Conservation (phyloP, 2,329 filamentous ascomycete genomes). For the Sporothrix luriei region DNA sequence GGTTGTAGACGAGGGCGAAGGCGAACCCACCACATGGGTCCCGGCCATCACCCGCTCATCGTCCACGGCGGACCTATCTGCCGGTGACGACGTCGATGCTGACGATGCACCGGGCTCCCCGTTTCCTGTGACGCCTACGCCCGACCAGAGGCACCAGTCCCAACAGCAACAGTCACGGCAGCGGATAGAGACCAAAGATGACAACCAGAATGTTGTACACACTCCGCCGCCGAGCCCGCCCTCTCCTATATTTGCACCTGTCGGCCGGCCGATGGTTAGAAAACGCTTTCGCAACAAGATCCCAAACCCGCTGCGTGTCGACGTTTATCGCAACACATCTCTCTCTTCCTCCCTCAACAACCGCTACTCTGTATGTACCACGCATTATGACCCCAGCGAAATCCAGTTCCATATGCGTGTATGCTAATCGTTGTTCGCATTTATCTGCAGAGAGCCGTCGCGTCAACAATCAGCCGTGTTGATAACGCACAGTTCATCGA, state of each 20-base stretch:
- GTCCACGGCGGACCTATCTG: slow-evolving; percentile 20
- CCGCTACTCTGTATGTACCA: slow-evolving; percentile 54
- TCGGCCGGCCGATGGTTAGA: slow-evolving; percentile 57
- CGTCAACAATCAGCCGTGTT: slow-evolving; percentile 70
- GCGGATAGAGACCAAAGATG: slow-evolving; percentile 21
- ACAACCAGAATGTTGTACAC: slow-evolving; percentile 40
- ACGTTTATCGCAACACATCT: slow-evolving; percentile 46
- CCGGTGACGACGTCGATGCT: slow-evolving; percentile 38
- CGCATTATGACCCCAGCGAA: not conserved
- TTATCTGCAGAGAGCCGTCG: slow-evolving; percentile 62
- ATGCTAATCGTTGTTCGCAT: not conserved
- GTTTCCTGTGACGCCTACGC: slow-evolving; percentile 33
- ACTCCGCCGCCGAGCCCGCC: slow-evolving; percentile 50
- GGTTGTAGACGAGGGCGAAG: slow-evolving; percentile 54
- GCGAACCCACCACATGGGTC: slow-evolving; percentile 53
- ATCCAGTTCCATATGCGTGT: too few species aligned
- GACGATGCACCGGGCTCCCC: slow-evolving; percentile 27
- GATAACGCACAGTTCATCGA: slow-evolving; percentile 87
- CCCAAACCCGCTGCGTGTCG: slow-evolving; percentile 50
- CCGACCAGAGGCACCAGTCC: slow-evolving; percentile 26
- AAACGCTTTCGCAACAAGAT: slow-evolving; percentile 56
- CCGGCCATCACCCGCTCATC: slow-evolving; percentile 40
- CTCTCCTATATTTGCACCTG: slow-evolving; percentile 59
- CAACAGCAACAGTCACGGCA: slow-evolving; percentile 24
- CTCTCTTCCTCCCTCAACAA: slow-evolving; percentile 52